Evolutionary conservation across 2,329 filamentous ascomycete species (phyloP).

Genomic region (Emericellopsis cladophorae): DNA sequence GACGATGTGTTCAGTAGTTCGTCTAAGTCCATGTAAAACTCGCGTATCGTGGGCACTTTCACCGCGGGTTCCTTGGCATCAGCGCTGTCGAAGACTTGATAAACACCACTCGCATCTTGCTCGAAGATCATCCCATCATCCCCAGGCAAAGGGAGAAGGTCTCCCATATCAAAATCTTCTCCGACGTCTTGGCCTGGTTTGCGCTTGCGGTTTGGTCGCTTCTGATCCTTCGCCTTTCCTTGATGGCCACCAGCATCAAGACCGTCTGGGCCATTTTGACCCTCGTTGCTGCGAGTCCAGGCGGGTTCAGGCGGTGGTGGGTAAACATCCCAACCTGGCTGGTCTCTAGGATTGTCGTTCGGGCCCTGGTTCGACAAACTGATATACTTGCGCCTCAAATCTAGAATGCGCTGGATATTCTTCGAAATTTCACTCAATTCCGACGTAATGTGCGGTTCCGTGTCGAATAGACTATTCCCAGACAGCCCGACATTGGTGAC

Average conservation of each 20-base stretch:
- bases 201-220: conserved; percentile 44
- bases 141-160: conserved; percentile 61
- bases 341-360: conserved; percentile 79
- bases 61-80: conserved; percentile 57
- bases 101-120: conserved; percentile 76
- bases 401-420: conserved; percentile 81
- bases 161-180: conserved; percentile 77
- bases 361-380: conserved; percentile 69
- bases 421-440: conserved; percentile 80
- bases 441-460: conserved; percentile 66
- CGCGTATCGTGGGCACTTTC: conserved; percentile 78
- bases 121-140: conserved; percentile 61
- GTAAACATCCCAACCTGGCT: conserved; percentile 75
- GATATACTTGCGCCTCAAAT: conserved; percentile 82
- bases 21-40: conserved; percentile 94
- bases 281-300: conserved; percentile 39
- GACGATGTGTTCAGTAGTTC: conserved; percentile 78
- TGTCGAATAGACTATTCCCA: conserved; percentile 48
- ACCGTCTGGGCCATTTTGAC: conserved; percentile 3
- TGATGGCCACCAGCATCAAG: no score
- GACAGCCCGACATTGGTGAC: conserved; percentile 9
- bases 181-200: conserved; percentile 88
- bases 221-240: conserved; percentile 14
- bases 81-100: conserved; percentile 74
- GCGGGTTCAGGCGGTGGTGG: conserved; percentile 84